Conservation (phyloP, 345 rosid species). For the Citrus unshiu region DNA sequence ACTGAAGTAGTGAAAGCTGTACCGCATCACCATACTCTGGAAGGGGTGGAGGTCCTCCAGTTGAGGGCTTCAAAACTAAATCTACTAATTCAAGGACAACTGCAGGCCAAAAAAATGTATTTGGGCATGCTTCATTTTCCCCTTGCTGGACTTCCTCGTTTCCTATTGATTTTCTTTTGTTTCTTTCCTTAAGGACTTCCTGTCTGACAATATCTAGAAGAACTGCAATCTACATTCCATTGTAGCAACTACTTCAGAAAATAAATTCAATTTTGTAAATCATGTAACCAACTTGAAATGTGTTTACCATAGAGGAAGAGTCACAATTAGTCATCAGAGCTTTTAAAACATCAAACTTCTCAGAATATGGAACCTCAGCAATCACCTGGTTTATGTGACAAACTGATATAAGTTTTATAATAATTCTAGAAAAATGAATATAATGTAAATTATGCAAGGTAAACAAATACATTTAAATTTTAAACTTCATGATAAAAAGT, state of each 20-base stretch:
- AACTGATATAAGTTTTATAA: background rate
- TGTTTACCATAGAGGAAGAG: constrained; percentile 83
- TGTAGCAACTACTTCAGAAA: constrained; percentile 16
- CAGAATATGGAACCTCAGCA: constrained; percentile 66
- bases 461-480: background rate
- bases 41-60: constrained; percentile 81
- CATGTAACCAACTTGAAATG: background rate
- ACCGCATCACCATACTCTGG: constrained; percentile 83
- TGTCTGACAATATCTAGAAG: constrained; percentile 74
- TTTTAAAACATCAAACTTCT: constrained; percentile 55
- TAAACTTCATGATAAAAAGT: background rate
- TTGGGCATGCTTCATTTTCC: constrained; percentile 21
- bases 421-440: background rate
- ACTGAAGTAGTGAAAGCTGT: background rate
- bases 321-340: constrained; percentile 52
- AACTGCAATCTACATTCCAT: constrained; percentile 57
- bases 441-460: background rate
- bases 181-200: constrained; percentile 39
- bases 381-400: constrained; percentile 48
- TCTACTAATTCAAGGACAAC: constrained; percentile 66
- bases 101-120: constrained; percentile 35
- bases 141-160: constrained; percentile 17
- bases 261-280: constrained; percentile 5
- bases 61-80: constrained; percentile 65
- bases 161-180: constrained; percentile 11